Evolutionary conservation across 495 filamentous ascomycete genomes (phyloP), one percentile per base, ranked within the genome.

Genomic region (Talaromyces borbonicus): DNA sequence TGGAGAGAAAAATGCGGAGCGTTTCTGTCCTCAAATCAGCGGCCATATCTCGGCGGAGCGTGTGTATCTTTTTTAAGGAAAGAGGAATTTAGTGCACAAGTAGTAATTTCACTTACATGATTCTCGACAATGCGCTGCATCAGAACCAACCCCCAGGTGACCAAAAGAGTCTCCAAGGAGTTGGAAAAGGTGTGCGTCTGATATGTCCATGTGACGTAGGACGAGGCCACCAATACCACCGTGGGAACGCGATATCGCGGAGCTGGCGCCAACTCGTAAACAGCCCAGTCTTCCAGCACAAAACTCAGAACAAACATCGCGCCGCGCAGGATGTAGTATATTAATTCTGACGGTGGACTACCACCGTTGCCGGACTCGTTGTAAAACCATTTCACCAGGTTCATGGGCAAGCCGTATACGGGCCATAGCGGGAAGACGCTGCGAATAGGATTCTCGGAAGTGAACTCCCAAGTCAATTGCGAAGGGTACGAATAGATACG

Each of bases 101-200:
- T n/a, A 26, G 11, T 8, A 14, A 22, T 25, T 7, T 12, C 2
- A 30, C 24, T 14, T 68, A 92, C 88, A 69, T 83, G 84, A 52
- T 79, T 79, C 27, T 78, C 81, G 26, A 80, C 64, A 50, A 97
- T 89, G 56, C 90, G 80, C 57, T 81, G 80, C 55, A 96, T 85
- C 56, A 97, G 69, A 41, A 96, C 88, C 62, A 98, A 57, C 50
- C 84, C 84, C 92, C 93, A 97, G 39, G 81, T 72, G 14, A 98
- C 90, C 24, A 85, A 73, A 53, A 98, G 71, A 1, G 92, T 96
- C 67, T 98, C 92, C 54, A 96, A 77, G 42, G 88, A 88, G 63
- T 98, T 98, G 59, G 92, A 97, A 66, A 98, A 97, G 26, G 93
- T 97, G 69, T 98, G 92, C 32, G 86, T 94, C 68, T 98, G 92